Evolutionary conservation across 306 rosid species (phyloP).

Genomic region (Leucaena leucocephala): DNA sequence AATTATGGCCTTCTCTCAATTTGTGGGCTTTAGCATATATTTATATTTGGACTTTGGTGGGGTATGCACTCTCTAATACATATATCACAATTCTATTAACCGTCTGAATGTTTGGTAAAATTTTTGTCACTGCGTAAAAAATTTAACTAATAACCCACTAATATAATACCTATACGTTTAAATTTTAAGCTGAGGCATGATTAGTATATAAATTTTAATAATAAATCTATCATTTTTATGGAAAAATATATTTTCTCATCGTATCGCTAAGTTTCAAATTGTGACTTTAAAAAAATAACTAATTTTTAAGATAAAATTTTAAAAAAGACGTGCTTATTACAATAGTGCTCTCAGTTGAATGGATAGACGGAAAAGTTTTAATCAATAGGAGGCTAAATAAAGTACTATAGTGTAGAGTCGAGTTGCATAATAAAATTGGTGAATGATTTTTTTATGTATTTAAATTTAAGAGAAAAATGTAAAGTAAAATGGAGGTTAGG

Average conservation of each 20-base stretch:
- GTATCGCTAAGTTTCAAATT: neutral
- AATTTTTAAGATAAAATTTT: too few species aligned
- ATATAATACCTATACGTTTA: neutral
- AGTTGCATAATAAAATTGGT: too few species aligned
- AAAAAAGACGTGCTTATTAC: too few species aligned
- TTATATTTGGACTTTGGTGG: neutral
- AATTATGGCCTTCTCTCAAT: neutral
- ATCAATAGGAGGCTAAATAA: too few species aligned
- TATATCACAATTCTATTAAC: too few species aligned
- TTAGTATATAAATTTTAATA: neutral
- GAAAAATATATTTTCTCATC: neutral
- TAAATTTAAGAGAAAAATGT: too few species aligned
- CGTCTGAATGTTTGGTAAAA: neutral
- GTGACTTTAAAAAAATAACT: neutral
- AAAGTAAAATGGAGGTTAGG: neutral
- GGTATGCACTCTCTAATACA: neutral
- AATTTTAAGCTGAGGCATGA: neutral
- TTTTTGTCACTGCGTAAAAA: neutral
- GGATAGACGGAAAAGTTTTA: too few species aligned
- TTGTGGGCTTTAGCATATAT: neutral
- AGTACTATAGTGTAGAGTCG: too few species aligned
- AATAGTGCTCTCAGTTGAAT: too few species aligned
- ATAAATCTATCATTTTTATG: neutral
- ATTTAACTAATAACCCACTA: neutral
- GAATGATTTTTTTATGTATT: too few species aligned